Base-by-base conservation (phyloP, 179 eudicot genomes). In the Spergularia azorica region DNA sequence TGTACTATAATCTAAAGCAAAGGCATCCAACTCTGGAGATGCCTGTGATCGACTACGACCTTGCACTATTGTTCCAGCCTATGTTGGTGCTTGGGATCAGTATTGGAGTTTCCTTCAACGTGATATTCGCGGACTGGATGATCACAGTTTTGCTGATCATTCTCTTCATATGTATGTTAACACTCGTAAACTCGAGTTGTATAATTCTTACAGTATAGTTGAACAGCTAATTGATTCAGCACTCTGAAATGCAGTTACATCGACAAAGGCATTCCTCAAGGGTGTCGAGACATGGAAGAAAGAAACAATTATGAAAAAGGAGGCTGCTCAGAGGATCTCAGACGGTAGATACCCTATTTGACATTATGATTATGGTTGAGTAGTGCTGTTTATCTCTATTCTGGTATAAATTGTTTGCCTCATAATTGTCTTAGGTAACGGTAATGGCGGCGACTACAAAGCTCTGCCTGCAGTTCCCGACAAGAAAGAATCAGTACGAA, bases 41-140 rank as follows among this genome's bases (percentile, higher is more conserved):
- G 88, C 97, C 97, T 12, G 84, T 92, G 54, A 92, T 92, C 48
- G 97, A 92, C 65, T 92, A 92, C 67, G 97, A 92, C 63, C 76
- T 92, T 60, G 97, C 94, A 16, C 83, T 92, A 66, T 92, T 92
- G 39, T 81, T 90, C 76, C 97, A 92, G 71, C 97, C 97, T 6
- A 86, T 92, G 91, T 84, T 91, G 80, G 91, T 91, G 84, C 82
- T 92, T 6, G 97, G 97, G 14, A 86, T 92, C 78, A 92, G 97
- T 76, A 87, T 91, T 51, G 94, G 97, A 63, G 97, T 91, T 73
- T 83, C 92, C 68, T 91, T 88, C 82, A 90, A 91, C 72, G 97
- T 91, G 54, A 70, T 89, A 73, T 91, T 91, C 67, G 92, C 97
- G 1, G 96, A 91, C 73, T 92, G 97, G 97, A 90, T 92, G 97